Conservation (phyloP, 768 basidiomycete species). For the Candolleomyces aberdarensis region DNA sequence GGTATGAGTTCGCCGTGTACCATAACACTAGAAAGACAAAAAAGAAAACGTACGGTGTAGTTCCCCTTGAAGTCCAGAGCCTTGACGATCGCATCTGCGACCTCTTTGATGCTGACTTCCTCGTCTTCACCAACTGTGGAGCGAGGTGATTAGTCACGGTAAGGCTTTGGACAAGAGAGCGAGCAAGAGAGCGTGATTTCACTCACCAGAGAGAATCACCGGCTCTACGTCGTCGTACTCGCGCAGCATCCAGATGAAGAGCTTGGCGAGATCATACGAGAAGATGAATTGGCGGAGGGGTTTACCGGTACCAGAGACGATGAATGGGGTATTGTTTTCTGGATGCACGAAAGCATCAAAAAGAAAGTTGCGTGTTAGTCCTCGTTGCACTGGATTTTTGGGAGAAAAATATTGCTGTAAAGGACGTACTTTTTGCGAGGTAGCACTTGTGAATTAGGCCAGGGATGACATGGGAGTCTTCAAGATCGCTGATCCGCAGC, state of each 20-base stretch:
- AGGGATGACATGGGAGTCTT: constrained; percentile 92
- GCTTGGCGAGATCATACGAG: constrained; percentile 91
- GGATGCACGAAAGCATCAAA: background rate
- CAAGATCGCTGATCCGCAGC: constrained; percentile 60
- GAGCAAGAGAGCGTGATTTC: background rate
- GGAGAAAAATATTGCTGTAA: no score
- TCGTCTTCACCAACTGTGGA: constrained; percentile 85
- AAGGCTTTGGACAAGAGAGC: no score
- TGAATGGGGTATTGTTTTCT: constrained; percentile 83
- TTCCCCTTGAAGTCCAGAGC: constrained; percentile 77
- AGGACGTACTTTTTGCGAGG: constrained; percentile 73
- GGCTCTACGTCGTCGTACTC: constrained; percentile 94
- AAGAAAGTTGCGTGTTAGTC: background rate
- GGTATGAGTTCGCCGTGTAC: background rate
- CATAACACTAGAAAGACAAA: background rate
- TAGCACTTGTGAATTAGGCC: constrained; percentile 92
- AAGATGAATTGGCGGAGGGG: constrained; percentile 98
- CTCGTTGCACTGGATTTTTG: no score
- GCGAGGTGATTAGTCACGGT: constrained; percentile 1
- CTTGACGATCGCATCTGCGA: constrained; percentile 88
- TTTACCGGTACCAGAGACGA: constrained; percentile 86
- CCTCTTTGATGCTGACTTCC: constrained; percentile 88
- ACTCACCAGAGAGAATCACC: constrained; percentile 80
- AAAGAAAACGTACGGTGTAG: constrained; percentile 51
- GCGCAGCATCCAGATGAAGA: constrained; percentile 90